phyloP scores from a whole-genome alignment of 2,329 filamentous ascomycete species.

The Cladosporium velox region DNA sequence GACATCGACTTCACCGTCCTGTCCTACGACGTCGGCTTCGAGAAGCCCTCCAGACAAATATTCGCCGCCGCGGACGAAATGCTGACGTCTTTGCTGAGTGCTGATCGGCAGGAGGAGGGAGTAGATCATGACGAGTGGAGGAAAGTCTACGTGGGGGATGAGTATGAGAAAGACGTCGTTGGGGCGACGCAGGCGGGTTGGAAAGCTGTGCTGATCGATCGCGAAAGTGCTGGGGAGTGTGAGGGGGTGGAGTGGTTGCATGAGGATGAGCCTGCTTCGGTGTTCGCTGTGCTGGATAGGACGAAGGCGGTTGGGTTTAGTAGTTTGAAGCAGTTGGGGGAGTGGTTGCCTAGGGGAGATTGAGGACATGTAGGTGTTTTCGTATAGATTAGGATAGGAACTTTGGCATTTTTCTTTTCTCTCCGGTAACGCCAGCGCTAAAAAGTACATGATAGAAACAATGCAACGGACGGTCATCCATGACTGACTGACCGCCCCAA shows the following conservation, averaged over 20 bases:
- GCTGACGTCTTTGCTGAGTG: slow-evolving; percentile 39
- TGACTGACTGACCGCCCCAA: neutral
- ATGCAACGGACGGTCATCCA: neutral
- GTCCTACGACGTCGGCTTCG: slow-evolving; percentile 63
- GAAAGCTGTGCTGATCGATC: slow-evolving; percentile 48
- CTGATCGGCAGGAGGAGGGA: slow-evolving; percentile 27
- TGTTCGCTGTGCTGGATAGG: slow-evolving; percentile 26
- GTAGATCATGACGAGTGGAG: slow-evolving; percentile 29
- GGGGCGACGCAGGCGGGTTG: slow-evolving; percentile 53
- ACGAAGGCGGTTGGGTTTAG: slow-evolving; percentile 29
- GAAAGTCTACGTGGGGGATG: slow-evolving; percentile 59
- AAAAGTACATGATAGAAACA: neutral
- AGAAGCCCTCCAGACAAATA: slow-evolving; percentile 60
- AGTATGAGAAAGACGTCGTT: slow-evolving; percentile 53
- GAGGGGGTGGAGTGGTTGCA: slow-evolving; percentile 28
- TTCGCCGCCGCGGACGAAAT: slow-evolving; percentile 57
- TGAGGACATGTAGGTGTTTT: neutral
- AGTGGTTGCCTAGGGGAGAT: slow-evolving; percentile 27
- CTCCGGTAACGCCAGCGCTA: slow-evolving; percentile 10
- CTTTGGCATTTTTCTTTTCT: neutral
- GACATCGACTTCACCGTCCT: slow-evolving; percentile 61
- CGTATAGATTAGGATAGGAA: too few species aligned
- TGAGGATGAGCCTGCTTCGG: slow-evolving; percentile 21
- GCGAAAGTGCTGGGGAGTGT: slow-evolving; percentile 29
- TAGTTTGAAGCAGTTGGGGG: slow-evolving; percentile 29